Base-by-base conservation (phyloP, 2,329 filamentous ascomycete genomes). In the Scolecobasidium constrictum region DNA sequence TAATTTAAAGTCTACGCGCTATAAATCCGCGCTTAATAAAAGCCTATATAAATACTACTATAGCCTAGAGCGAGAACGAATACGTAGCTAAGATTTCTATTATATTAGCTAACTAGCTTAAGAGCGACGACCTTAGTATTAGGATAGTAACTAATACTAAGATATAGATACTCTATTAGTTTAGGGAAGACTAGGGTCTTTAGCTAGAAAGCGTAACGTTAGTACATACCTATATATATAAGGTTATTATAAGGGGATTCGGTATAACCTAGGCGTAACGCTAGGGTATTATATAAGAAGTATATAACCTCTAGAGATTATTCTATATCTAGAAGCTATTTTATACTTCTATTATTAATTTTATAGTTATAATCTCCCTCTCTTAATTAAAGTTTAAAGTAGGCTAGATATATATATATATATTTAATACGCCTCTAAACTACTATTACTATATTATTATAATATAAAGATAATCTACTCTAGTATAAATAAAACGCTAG, bases 91-190 rank as follows among this genome's bases (percentile, higher is more conserved):
- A 38, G 23, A 17, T 50, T 4, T 51, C 47, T 41, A 47, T 53
- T 16, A 31, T 51, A 36, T 50, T 35, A 9, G 46, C 46, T 26
- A 53, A 53, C 42, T 33, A 52, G 48, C 45, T 52, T 15, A 51
- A 51, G 40, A 52, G 51, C 38, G 40, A 47, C 38, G 46, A 49
- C 43, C 42, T 52, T 4, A 52, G 46, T 16, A 33, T 41, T 16
- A 41, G 17, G 17, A 41, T 19, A 33, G 38, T 16, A 5, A 41
- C 21, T 12, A 51, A 46, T 26, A 50, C n/a, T n/a, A 40, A 51
- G 40, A 41, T 43, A 33, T 41, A 50, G 31, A 46, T 44, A 40
- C 46, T 51, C 26, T 6, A 31, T 34, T 37, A 50, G 35, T 49
- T 52, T 28, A 44, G 41, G 28, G 46, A 52, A n/a, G 45, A 35